Base-by-base conservation (phyloP, 495 filamentous ascomycete genomes). In the Bacidia rubella region DNA sequence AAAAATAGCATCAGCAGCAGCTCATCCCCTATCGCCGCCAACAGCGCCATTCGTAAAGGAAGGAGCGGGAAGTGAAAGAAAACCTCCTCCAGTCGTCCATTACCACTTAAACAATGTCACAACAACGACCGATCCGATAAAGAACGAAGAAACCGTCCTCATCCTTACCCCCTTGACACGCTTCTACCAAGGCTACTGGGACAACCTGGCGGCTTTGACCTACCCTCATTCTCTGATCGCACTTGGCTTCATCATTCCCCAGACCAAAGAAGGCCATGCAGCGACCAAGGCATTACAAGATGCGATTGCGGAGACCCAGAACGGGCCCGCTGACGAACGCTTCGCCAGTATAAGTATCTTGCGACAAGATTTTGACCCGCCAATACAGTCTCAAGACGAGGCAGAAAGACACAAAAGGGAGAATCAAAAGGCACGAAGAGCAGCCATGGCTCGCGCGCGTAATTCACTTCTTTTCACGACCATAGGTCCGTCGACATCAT, bases 401-500 rank as follows among this genome's bases (percentile, higher is more conserved):
- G 74, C 79, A 29, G 90, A 95, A 61, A 76, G 92, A 21, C 92
- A 98, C 65, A 90, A 92, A 60, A 76, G 95, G 63, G 66, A 77
- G 47, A 88, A 92, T 57, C 92, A 98, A 66, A 95, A 92, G 64
- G 72, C 69, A 26, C 80, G 92, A 1, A 79, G 92, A 35, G 83
- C 87, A 45, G 85, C 86, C 12, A 98, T 98, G 92, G 80, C 85
- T 54, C 83, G 85, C 53, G 93, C 92, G 27, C 79, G 92, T 26
- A 98, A 98, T 61, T 90, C 86, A 42, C 75, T 98, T 21, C 73
- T 98, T 53, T 98, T 97, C 69, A 96, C 93, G n/a, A 97, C 90
- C 0, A 73, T 98, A 11, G 93, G 92, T 2, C 89, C 88, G n/a
- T 75, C 78, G 17, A 96, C 89, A 0, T 86, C 86, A 4, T 98